phyloP scores from a whole-genome alignment of 441 rosid genomes.

The Viola pubescens region DNA sequence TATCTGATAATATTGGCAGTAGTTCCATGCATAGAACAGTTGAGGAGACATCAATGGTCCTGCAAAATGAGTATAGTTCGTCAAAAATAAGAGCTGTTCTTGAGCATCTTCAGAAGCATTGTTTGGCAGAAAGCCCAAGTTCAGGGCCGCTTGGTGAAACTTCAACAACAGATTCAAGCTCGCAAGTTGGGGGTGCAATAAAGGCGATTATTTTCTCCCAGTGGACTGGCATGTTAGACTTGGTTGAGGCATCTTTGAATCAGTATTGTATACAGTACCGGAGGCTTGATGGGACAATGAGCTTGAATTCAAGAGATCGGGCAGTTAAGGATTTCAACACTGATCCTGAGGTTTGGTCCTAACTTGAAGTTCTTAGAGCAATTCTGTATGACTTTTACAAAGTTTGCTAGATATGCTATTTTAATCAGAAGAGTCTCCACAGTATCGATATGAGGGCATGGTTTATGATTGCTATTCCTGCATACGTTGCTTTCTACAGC shows the following conservation, averaged over 20 bases:
- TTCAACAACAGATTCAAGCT: conserved; percentile 28
- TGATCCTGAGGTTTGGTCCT: conserved; percentile 59
- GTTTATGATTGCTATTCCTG: neutral
- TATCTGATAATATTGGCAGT: conserved; percentile 32
- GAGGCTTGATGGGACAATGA: conserved; percentile 93
- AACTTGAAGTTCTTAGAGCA: conserved; percentile 1
- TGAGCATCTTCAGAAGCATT: conserved; percentile 52
- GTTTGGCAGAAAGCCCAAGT: conserved; percentile 28
- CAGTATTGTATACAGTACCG: conserved; percentile 47
- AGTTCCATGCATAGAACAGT: conserved; percentile 31
- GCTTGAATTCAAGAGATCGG: conserved; percentile 65
- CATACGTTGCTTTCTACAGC: neutral
- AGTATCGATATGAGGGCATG: no score
- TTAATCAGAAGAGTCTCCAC: no score
- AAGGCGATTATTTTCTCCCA: conserved; percentile 88
- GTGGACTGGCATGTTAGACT: conserved; percentile 92
- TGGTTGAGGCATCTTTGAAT: conserved; percentile 51
- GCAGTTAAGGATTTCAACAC: conserved; percentile 74
- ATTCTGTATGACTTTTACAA: neutral
- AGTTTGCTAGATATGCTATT: no score
- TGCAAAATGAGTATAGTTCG: conserved; percentile 48
- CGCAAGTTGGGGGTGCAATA: conserved; percentile 41
- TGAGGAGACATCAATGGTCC: conserved; percentile 32
- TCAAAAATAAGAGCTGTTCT: conserved; percentile 73
- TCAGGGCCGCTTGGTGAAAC: conserved; percentile 24